Evolutionary conservation across 1,284 basidiomycete species (phyloP), one percentile per base, ranked within the genome.

Genomic region (Ceratobasidium sp.): DNA sequence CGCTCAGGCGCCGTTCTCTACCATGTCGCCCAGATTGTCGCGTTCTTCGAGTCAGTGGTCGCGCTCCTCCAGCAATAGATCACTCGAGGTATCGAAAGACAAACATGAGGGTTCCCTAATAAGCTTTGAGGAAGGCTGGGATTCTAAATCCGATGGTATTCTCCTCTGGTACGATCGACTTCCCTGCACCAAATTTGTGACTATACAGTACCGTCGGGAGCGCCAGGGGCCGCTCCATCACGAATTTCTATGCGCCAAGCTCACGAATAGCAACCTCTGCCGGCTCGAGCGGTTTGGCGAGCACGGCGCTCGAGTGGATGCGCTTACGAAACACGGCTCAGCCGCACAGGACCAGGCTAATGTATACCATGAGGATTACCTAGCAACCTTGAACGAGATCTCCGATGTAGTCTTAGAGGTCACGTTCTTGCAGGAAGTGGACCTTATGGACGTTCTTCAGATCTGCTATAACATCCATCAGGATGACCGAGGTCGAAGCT

Each of bases 371-470:
- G 29, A 8, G 14, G 29, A 33, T 17, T 15, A 66, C 6, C 29
- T n/a, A 6, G 19, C 11, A 11, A 41, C 1, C 15, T 27, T n/a
- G 3, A 19, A 8, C 31, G 29, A 36, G n/a, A 15, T n/a, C n/a
- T 66, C 64, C 17, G 22, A 44, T 0, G 15, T 53, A 3, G 7
- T 66, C n/a, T 15, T 19, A 11, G 31, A 24, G 27, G n/a, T 66
- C 19, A 1, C 50, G 1, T 51, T 66, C n/a, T 14, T n/a, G 7
- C 64, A 22, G 15, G 50, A 51, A 17, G 50, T 51, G 11, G 64
- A 66, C 33, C 27, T 66, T n/a, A 4, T 66, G 5, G 64, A 66
- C 19, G 64, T 66, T 29, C 50, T 66, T 5, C 17, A 47, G n/a
- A 53, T 66, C 19, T 66, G 64, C 50, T 66, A 66, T 31, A 33